Percentiles rank a stretch among this genome's conserved stretches.
phyloP scores from a whole-genome alignment of 306 rosid species.

The Nissolia schottii region DNA sequence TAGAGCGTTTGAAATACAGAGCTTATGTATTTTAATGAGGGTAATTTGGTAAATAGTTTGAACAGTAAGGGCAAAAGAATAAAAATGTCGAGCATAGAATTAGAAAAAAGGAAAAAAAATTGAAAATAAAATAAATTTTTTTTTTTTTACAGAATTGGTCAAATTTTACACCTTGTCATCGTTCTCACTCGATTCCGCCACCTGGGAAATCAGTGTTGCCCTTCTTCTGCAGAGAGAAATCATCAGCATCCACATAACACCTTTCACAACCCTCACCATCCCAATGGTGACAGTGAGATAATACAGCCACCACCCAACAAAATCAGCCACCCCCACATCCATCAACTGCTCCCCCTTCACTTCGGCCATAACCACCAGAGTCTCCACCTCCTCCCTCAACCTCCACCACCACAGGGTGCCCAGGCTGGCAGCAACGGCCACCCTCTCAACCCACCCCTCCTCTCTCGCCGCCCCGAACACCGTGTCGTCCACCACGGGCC shows the following conservation, averaged over 20 bases:
- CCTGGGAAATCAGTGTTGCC: slow-evolving; percentile 3
- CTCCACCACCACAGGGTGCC: slow-evolving; percentile 85
- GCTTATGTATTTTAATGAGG: too few relatives aligned
- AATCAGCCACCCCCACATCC: slow-evolving; percentile 51
- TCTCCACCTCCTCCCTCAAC: slow-evolving; percentile 73
- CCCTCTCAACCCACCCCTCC: slow-evolving; percentile 61
- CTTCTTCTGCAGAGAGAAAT: slow-evolving; percentile 41
- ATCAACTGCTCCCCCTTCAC: slow-evolving; percentile 41
- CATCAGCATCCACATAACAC: slow-evolving; percentile 52
- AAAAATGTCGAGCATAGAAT: too few relatives aligned
- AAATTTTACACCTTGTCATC: slow-evolving; percentile 52
- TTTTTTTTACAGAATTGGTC: background rate
- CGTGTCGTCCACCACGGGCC: slow-evolving; percentile 88
- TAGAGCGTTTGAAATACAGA: too few relatives aligned
- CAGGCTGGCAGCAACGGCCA: slow-evolving; percentile 51
- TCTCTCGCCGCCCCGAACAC: slow-evolving; percentile 44
- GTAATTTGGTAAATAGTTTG: too few relatives aligned
- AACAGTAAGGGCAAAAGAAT: too few relatives aligned
- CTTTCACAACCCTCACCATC: slow-evolving; percentile 64
- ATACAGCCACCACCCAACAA: slow-evolving; percentile 78
- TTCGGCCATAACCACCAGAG: slow-evolving; percentile 52
- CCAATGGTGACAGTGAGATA: slow-evolving; percentile 73
- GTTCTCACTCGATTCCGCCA: slow-evolving; percentile 17
- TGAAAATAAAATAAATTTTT: background rate
- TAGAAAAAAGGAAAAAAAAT: background rate